Base-by-base conservation (phyloP, 208 protist species). In the Crithidia fasciculata region DNA sequence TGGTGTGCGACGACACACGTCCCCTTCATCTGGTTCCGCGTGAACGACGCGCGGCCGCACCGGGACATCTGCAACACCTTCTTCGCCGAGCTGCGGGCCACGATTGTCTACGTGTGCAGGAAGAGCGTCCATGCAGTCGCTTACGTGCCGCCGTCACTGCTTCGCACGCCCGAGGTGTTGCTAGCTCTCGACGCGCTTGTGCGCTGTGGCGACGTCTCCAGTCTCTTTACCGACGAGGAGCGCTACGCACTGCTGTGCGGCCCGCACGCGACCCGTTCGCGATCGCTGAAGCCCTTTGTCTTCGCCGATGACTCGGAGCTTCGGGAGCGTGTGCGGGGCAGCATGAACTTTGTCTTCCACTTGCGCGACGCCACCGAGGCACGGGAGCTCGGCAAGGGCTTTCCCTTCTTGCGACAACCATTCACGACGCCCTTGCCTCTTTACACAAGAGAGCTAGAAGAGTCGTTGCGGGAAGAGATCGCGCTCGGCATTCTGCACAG, bases 161-260 rank as follows among this genome's bases (percentile, higher is more conserved):
- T 94, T n/a, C 59, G 52, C 39, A 68, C 85, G 10, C 61, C 74
- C 12, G 84, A 82, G 65, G 86, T 90, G 41, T 64, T 91, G 49
- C 66, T 76, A 6, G 19, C 61, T 16, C 59, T 96, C 15, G 89
- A 96, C 72, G 69, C 70, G 7, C 69, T 94, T 41, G 76, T 94
- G 28, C 82, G 84, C 44, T 80, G 80, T 45, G 89, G 92, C 39
- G 83, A 96, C 49, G 80, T 92, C 16, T 83, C 80, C 28, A 77
- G 82, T 19, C 79, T 94, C n/a, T 91, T 94, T 75, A 82, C 79
- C 9, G 76, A 82, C 36, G 86, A 89, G 56, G 92, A 94, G 72
- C 76, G 83, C 54, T 56, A 81, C 16, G 65, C 76, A 5, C 76
- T 96, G 28, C 57, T 87, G 15, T 63, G 84, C 39, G 76, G 80